Conservation (phyloP, 768 basidiomycete genomes). For the Amanita exitialis region DNA sequence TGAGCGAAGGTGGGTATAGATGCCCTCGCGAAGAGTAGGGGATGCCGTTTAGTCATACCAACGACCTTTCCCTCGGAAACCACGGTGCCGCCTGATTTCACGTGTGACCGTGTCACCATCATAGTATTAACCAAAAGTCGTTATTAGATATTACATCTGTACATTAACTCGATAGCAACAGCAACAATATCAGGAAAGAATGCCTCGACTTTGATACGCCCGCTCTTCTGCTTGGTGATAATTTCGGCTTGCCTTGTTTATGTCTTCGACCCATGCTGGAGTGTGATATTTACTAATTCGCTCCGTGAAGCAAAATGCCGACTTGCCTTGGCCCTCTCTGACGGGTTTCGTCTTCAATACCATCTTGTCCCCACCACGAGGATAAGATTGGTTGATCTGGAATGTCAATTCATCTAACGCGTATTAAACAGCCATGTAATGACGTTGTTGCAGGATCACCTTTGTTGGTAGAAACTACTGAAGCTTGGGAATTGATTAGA, state of each 20-base stretch:
- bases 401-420: conserved; percentile 57
- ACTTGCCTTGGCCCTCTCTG: conserved; percentile 45
- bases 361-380: conserved; percentile 66
- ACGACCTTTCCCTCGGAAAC: conserved; percentile 11
- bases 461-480: conserved; percentile 1
- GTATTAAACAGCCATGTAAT: background rate
- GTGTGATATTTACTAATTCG: background rate
- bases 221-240: conserved; percentile 37
- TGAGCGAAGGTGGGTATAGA: background rate
- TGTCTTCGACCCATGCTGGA: conserved; percentile 27
- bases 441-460: background rate
- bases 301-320: background rate
- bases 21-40: background rate
- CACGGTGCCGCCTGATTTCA: conserved; percentile 10
- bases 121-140: background rate
- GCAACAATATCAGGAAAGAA: background rate
- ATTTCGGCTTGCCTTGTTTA: conserved; percentile 28
- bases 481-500: conserved; percentile 47
- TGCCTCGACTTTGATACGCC: conserved; percentile 9
- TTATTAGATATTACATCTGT: background rate
- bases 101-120: conserved; percentile 7
- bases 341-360: conserved; percentile 44
- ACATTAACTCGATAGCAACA: background rate
- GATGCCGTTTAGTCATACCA: background rate
- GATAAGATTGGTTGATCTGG: conserved; percentile 55